Evolutionary conservation across 495 filamentous ascomycete genomes (phyloP), one percentile per base, ranked within the genome.

Genomic region (Symbiotaphrina buchneri): DNA sequence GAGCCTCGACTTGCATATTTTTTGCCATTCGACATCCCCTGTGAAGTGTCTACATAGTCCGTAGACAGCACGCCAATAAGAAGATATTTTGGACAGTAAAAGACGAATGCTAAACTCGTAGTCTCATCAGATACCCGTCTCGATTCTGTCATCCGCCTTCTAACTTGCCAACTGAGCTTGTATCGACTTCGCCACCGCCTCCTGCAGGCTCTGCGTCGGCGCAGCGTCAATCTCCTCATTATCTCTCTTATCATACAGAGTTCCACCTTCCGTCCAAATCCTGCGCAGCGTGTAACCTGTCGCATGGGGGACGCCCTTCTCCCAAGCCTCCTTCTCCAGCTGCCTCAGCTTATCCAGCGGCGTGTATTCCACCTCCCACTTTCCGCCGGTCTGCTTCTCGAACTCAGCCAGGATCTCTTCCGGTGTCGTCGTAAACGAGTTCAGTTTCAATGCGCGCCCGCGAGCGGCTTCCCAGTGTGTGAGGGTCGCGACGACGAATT

Each of bases 181-280:
- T n/a, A n/a, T n/a, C n/a, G n/a, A n/a, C n/a, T n/a, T n/a, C n/a
- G n/a, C n/a, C n/a, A n/a, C n/a, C n/a, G n/a, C n/a, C n/a, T n/a
- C n/a, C n/a, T n/a, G n/a, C n/a, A n/a, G n/a, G n/a, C n/a, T n/a
- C n/a, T 47, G 6, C 58, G 48, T 13, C 52, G 54, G 1, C 49
- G 48, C 19, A 46, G 51, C 34, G 1, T 54, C 61, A 33, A 81
- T 54, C 16, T 56, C 32, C 6, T 52, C 59, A 42, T 81, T 79
- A 39, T 75, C 73, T 13, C 68, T 59, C 48, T 66, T 55, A 6
- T 58, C 58, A 45, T 81, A 79, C 33, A 79, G 41, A 1, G 74
- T 79, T 1, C 73, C 66, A 0, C 74, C 74, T 42, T 75, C 65
- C 0, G 64, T 61, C 74, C 73, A 78, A 27, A 79, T 79, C 16